Evolutionary conservation across 495 filamentous ascomycete genomes (phyloP).

Genomic region (Aspergillus saccharolyticus): DNA sequence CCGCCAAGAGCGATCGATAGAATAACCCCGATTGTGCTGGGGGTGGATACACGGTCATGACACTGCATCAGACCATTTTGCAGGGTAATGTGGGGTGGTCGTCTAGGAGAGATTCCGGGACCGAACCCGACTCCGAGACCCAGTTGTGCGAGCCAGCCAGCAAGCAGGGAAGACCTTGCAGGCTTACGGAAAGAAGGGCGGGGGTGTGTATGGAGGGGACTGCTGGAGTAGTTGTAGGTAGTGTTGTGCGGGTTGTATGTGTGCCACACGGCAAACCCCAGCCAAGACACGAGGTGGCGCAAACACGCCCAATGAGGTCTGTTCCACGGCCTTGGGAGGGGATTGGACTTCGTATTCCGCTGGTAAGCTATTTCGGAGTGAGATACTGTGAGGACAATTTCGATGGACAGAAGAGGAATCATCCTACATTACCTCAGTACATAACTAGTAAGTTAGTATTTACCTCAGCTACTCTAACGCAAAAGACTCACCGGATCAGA

Average conservation of each 20-base stretch:
- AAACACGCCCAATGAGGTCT: not conserved
- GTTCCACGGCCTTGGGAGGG: not conserved
- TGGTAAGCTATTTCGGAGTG: not conserved
- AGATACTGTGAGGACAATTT: no score
- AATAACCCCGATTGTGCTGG: no score
- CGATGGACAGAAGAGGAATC: no score
- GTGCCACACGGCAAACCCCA: not conserved
- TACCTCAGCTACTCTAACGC: not conserved
- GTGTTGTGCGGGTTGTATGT: not conserved
- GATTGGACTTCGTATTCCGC: not conserved
- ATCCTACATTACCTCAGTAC: no score
- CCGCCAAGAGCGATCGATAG: not conserved
- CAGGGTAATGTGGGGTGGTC: no score
- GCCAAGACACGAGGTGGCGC: not conserved
- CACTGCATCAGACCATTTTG: not conserved
- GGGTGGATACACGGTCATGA: no score
- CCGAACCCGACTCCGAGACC: not conserved
- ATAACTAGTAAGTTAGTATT: not conserved
- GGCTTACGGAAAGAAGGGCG: not conserved
- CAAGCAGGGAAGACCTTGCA: not conserved
- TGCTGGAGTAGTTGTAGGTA: no score
- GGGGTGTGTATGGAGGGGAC: no score
- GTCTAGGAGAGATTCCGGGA: not conserved
- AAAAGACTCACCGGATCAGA: not conserved
- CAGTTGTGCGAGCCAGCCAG: not conserved